Evolutionary conservation across 306 rosid species (phyloP).

Genomic region (Sicyos baderoa): DNA sequence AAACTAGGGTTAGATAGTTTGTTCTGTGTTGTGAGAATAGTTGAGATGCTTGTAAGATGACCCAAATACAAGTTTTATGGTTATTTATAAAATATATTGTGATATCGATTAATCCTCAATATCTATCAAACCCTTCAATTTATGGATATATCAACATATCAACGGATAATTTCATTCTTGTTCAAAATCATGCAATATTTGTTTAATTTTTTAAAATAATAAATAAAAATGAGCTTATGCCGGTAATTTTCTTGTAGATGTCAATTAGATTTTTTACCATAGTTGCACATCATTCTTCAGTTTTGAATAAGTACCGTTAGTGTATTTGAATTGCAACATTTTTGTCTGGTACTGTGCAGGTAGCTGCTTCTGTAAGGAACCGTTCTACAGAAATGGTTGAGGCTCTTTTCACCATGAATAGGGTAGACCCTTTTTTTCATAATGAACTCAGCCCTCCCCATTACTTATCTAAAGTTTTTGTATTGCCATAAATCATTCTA

Average conservation of each 20-base stretch:
- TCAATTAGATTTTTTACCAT: not conserved
- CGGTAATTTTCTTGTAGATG: not conserved
- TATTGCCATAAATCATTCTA: not conserved
- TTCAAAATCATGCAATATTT: not conserved
- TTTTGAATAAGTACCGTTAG: not conserved
- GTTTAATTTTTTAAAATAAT: not conserved
- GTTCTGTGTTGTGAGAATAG: too few relatives aligned
- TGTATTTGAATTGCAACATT: conserved; percentile 1
- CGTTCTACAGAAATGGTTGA: conserved; percentile 83
- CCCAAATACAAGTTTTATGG: too few relatives aligned
- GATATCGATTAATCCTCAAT: too few relatives aligned
- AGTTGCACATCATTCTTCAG: not conserved
- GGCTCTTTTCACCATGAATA: conserved; percentile 84
- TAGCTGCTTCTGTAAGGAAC: conserved; percentile 56
- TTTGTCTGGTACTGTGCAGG: conserved; percentile 34
- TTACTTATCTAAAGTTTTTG: not conserved
- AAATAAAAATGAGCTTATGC: not conserved
- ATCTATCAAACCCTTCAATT: too few relatives aligned
- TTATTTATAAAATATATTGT: too few relatives aligned
- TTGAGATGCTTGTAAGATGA: too few relatives aligned
- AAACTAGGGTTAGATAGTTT: too few relatives aligned
- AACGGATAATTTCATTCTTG: too few relatives aligned
- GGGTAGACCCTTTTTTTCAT: conserved; percentile 33
- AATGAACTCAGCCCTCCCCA: not conserved
- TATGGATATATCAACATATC: too few relatives aligned